Conservation (phyloP, 352 stramenopile species). For the Pythium brachiatum region DNA sequence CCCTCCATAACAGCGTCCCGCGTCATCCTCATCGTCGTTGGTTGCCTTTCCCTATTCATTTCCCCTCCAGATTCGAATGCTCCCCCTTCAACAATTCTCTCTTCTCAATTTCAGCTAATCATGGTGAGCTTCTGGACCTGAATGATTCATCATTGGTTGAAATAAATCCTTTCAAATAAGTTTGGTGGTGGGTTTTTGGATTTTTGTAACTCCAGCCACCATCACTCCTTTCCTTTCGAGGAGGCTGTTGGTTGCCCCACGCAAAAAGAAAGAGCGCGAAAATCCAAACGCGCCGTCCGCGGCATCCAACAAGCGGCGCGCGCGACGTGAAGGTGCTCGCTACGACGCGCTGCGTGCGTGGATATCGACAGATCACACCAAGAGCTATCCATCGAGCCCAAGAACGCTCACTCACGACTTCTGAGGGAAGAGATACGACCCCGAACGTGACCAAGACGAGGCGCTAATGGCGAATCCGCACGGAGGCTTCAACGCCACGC, state of each 20-base stretch:
- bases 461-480: slow-evolving; percentile 17
- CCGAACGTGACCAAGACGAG: neutral
- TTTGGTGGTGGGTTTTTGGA: slow-evolving; percentile 15
- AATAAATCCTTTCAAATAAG: slow-evolving; percentile 3
- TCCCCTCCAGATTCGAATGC: neutral
- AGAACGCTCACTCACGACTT: neutral
- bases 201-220: slow-evolving; percentile 26
- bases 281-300: slow-evolving; percentile 10
- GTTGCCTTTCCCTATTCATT: neutral
- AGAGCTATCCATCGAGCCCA: neutral
- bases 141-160: slow-evolving; percentile 11
- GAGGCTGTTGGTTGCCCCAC: slow-evolving; percentile 25
- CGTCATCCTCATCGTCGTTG: neutral
- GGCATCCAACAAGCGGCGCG: neutral
- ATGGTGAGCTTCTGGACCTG: no score
- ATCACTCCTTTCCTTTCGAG: slow-evolving; percentile 20
- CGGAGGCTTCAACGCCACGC: slow-evolving; percentile 1
- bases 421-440: neutral
- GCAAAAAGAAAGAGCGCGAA: slow-evolving; percentile 32
- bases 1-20: neutral
- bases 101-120: slow-evolving; percentile 7
- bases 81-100: slow-evolving; percentile 14
- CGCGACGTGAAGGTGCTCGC: neutral
- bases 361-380: neutral
- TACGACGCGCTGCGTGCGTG: neutral